phyloP scores from a whole-genome alignment of 1,139 yeast species.

The Hyphopichia khmerensis region DNA sequence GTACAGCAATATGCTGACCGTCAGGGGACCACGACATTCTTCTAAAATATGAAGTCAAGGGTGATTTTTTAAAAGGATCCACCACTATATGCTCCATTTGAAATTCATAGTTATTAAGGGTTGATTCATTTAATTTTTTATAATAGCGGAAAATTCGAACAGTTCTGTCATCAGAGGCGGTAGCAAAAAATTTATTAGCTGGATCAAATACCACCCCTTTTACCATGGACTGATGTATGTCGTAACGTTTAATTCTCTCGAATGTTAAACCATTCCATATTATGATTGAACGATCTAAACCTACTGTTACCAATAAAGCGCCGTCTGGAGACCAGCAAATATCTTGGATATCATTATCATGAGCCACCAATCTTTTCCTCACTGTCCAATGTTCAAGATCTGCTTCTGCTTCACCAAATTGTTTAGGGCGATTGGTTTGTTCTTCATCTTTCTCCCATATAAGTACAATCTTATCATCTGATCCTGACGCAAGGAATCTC shows the following conservation, averaged over 20 bases:
- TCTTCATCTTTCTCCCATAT: conserved; percentile 92
- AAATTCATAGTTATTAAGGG: conserved; percentile 63
- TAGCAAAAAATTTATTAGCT: conserved; percentile 94
- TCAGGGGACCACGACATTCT: conserved; percentile 97
- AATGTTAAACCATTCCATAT: conserved; percentile 94
- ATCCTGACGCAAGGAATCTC: conserved; percentile 85
- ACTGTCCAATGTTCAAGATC: conserved; percentile 94
- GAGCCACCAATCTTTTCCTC: conserved; percentile 86
- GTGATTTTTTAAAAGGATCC: conserved; percentile 85
- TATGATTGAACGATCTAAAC: conserved; percentile 85
- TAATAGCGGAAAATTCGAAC: conserved; percentile 85
- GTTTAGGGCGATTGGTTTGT: conserved; percentile 38
- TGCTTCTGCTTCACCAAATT: conserved; percentile 51
- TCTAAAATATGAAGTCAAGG: conserved; percentile 88
- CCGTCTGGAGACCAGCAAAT: conserved; percentile 98
- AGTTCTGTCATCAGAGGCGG: conserved; percentile 94
- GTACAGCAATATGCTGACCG: conserved; percentile 93
- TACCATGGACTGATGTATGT: conserved; percentile 92
- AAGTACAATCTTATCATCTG: conserved; percentile 87
- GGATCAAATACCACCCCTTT: conserved; percentile 98
- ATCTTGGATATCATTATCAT: conserved; percentile 95
- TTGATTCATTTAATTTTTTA: conserved; percentile 54
- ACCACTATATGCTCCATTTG: conserved; percentile 80
- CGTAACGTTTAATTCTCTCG: conserved; percentile 84
- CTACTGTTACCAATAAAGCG: conserved; percentile 84